Conservation (phyloP, 2,329 filamentous ascomycete genomes). For the Fusarium brachygibbosum region DNA sequence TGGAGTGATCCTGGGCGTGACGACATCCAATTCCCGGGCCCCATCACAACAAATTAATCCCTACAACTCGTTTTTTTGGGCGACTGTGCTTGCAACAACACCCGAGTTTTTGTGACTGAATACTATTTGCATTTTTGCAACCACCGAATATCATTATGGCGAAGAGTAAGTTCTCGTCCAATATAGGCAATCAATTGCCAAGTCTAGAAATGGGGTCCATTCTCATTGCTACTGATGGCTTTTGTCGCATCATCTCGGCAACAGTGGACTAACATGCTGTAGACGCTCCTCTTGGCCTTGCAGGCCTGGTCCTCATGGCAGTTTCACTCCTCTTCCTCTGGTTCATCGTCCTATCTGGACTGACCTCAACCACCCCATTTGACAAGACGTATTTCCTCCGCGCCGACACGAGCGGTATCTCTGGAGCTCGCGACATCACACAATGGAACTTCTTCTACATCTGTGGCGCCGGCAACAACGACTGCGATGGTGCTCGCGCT, state of each 20-base stretch:
- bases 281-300: constrained; percentile 60
- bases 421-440: constrained; percentile 73
- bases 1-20: constrained; percentile 40
- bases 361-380: constrained; percentile 67
- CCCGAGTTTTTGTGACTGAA: not conserved
- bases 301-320: constrained; percentile 64
- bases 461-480: constrained; percentile 73
- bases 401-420: constrained; percentile 80
- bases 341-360: constrained; percentile 70
- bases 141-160: constrained; percentile 35
- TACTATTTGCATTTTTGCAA: not conserved
- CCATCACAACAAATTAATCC: constrained; percentile 26
- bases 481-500: constrained; percentile 74
- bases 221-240: not conserved
- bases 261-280: constrained; percentile 16
- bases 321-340: constrained; percentile 67
- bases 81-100: constrained; percentile 13
- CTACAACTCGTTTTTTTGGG: constrained; percentile 6
- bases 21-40: constrained; percentile 31
- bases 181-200: not conserved
- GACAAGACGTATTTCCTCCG: constrained; percentile 88
- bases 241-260: not conserved
- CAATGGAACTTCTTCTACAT: constrained; percentile 95
- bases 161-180: constrained; percentile 39
- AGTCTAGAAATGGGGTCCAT: not conserved